Base-by-base conservation (phyloP, 345 rosid genomes). In the Turritis glabra region DNA sequence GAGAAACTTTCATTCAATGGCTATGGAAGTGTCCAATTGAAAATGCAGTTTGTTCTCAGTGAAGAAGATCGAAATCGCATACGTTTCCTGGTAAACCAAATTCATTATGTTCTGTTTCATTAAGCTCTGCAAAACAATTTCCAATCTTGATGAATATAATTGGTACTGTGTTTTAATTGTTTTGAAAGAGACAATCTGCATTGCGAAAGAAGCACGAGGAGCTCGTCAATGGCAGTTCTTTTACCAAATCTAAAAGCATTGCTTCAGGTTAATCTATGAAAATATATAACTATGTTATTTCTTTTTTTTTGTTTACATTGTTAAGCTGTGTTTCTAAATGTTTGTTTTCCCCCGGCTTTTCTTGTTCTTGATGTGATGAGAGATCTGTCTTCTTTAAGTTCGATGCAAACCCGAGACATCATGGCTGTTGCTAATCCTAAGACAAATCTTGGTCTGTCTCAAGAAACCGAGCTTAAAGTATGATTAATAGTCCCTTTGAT, bases 111-210 rank as follows among this genome's bases (percentile, higher is more conserved):
- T 77, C 29, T 61, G 72, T 73, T 77, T 17, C 57, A 53, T 33
- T 8, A 11, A 66, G 29, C 59, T 57, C 58, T 46, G 71, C 46
- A 21, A n/a, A 11, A 1, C n/a, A n/a, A n/a, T n/a, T 54, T 22
- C 25, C n/a, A 76, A 32, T 73, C 51, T 44, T 67, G 30, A 43
- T 41, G 25, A 25, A 2, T 50, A 3, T 15, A 1, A 37, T 37
- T 74, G 61, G 33, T n/a, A n/a, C n/a, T n/a, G n/a, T n/a, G n/a
- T 30, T 76, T 64, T 69, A 32, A 52, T 76, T 51, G 46, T 32
- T 58, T 26, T 83, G 71, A 83, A 70, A 94, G 98, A 90, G 98
- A 83, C 87, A 89, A 80, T 77, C 90, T 2, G 98, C 96, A 58
- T 60, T 90, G 81, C 79, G 64, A 76, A 94, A 82, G 90, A 94